Conservation (phyloP, 768 basidiomycete species). For the Imleria badia region DNA sequence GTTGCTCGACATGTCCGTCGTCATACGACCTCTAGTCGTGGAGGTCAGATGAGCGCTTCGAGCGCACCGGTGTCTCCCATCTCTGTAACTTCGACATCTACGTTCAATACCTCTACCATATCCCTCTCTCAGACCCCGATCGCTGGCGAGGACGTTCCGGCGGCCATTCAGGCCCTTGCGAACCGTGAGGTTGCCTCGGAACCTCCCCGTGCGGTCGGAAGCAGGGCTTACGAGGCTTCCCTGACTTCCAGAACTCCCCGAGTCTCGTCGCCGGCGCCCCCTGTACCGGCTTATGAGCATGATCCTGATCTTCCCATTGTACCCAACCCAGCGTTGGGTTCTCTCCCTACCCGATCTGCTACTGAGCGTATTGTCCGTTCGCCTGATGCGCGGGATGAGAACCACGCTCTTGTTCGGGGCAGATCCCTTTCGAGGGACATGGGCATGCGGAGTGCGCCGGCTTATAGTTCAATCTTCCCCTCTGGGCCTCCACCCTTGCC, state of each 20-base stretch:
- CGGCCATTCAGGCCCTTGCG: constrained; percentile 11
- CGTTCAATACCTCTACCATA: constrained; percentile 24
- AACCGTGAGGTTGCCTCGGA: constrained; percentile 23
- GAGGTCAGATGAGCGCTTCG: constrained; percentile 27
- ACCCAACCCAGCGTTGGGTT: constrained; percentile 12
- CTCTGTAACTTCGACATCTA: constrained; percentile 27
- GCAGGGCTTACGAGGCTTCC: constrained; percentile 14
- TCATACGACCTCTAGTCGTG: constrained; percentile 33
- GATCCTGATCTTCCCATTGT: constrained; percentile 28
- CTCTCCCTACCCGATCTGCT: constrained; percentile 30
- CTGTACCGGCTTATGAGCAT: constrained; percentile 23
- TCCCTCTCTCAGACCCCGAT: constrained; percentile 19
- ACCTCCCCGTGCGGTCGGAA: constrained; percentile 20
- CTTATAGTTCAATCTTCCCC: constrained; percentile 34
- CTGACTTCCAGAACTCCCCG: constrained; percentile 21
- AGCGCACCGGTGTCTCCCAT: constrained; percentile 35
- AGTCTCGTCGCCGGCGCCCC: constrained; percentile 25
- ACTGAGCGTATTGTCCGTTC: constrained; percentile 33
- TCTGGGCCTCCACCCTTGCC: constrained; percentile 32
- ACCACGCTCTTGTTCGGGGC: constrained; percentile 28
- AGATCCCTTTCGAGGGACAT: constrained; percentile 33
- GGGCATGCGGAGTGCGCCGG: constrained; percentile 33
- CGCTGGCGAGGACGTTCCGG: constrained; percentile 20
- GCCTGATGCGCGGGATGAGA: constrained; percentile 30
- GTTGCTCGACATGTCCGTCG: constrained; percentile 34